Percentiles rank a stretch among this genome's conserved stretches.
Conservation (phyloP, 164 flowering plant genomes). For the Vitis riparia region DNA sequence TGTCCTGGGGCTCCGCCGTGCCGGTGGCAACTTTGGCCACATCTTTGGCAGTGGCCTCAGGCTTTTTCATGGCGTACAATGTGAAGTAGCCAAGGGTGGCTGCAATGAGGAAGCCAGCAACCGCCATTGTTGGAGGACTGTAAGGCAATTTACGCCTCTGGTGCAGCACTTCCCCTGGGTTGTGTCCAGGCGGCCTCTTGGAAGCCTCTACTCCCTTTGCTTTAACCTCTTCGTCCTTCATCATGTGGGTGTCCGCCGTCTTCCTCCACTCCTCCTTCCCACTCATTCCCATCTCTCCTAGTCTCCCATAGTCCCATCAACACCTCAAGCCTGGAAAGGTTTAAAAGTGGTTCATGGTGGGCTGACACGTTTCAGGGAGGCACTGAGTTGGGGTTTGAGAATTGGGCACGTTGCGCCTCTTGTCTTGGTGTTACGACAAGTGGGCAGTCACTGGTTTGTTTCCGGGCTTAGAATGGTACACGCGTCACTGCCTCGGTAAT, state of each 20-base stretch:
- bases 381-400: too few relatives aligned
- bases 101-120: conserved; percentile 29
- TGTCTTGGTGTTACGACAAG: too few relatives aligned
- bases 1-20: conserved; percentile 27
- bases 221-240: conserved; percentile 44
- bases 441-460: too few relatives aligned
- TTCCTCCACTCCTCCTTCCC: conserved; percentile 46
- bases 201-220: conserved; percentile 31
- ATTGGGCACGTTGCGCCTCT: too few relatives aligned
- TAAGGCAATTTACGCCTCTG: conserved; percentile 39
- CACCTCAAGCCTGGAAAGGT: background rate
- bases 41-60: conserved; percentile 48
- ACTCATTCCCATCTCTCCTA: conserved; percentile 12
- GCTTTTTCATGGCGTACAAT: conserved; percentile 42
- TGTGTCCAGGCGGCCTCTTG: conserved; percentile 33
- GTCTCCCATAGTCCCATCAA: background rate
- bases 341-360: background rate
- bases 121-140: conserved; percentile 28
- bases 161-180: conserved; percentile 42
- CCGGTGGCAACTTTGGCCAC: conserved; percentile 44
- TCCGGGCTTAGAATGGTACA: too few relatives aligned
- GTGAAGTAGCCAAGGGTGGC: conserved; percentile 29
- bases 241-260: conserved; percentile 54
- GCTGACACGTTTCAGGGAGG: too few relatives aligned
- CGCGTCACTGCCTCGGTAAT: too few relatives aligned